These are phyloP conservation scores for Ambrosiella cleistominuta DNA, from an alignment of 2,329 filamentous ascomycete species.

Conservation along the genomic window DNA sequence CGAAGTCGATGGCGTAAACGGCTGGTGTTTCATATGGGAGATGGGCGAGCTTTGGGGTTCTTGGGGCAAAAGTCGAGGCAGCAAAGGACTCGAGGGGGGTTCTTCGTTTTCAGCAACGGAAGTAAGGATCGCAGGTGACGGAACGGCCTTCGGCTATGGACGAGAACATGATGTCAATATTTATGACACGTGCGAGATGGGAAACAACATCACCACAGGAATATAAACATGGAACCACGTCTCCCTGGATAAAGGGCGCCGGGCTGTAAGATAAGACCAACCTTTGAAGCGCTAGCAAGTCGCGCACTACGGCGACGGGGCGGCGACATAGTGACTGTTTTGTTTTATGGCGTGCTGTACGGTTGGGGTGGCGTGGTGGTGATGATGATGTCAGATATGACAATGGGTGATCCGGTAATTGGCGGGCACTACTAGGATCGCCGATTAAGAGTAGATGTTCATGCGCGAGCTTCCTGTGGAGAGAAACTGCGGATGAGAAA, in stretches of 20 bases:
- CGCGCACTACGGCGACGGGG: slow-evolving; percentile 29
- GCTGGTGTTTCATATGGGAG: slow-evolving; percentile 11
- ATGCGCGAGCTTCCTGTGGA: background rate
- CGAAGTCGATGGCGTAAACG: slow-evolving; percentile 44
- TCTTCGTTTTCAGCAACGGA: slow-evolving; percentile 30
- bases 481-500: background rate
- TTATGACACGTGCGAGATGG: slow-evolving; percentile 8
- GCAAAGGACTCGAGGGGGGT: slow-evolving; percentile 15
- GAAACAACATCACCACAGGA: background rate
- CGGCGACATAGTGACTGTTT: slow-evolving; percentile 21
- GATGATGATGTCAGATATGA: background rate
- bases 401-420: background rate
- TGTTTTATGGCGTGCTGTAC: too few species aligned
- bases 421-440: background rate
- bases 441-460: background rate
- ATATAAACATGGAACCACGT: background rate
- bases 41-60: slow-evolving; percentile 8
- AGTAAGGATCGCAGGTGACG: slow-evolving; percentile 21
- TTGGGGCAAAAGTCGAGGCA: slow-evolving; percentile 1
- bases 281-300: slow-evolving; percentile 24
- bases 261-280: slow-evolving; percentile 14
- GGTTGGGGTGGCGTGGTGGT: background rate
- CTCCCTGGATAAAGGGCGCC: background rate
- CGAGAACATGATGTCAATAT: slow-evolving; percentile 5
- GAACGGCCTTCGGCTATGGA: slow-evolving; percentile 17